These are phyloP conservation scores for Hamigera avellanea DNA, from an alignment of 495 filamentous ascomycete genomes.

Conservation along the genomic window DNA sequence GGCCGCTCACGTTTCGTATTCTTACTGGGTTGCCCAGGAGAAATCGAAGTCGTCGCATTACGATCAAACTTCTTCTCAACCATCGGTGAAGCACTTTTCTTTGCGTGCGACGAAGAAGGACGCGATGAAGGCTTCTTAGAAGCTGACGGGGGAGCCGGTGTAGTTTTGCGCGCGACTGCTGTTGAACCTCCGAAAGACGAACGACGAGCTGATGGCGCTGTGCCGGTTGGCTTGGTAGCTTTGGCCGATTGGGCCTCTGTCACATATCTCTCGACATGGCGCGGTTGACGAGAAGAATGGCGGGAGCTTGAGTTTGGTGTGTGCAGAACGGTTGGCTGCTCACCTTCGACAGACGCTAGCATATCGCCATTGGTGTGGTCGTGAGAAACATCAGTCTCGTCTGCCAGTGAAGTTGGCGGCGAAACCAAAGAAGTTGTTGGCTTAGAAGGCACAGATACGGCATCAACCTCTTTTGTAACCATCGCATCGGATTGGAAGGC, in stretches of 20 bases:
- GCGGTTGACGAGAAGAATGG: slow-evolving; percentile 39
- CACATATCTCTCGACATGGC: slow-evolving; percentile 31
- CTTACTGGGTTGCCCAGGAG: slow-evolving; percentile 23
- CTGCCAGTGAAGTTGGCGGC: slow-evolving; percentile 39
- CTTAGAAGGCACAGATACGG: slow-evolving; percentile 19
- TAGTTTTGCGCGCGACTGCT: slow-evolving; percentile 16
- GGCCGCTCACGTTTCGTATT: slow-evolving; percentile 14
- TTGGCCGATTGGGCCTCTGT: slow-evolving; percentile 24
- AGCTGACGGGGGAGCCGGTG: slow-evolving; percentile 18
- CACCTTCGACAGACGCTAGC: slow-evolving; percentile 23
- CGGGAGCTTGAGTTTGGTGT: slow-evolving; percentile 38
- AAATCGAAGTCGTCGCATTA: slow-evolving; percentile 15
- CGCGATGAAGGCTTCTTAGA: slow-evolving; percentile 30
- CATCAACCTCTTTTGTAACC: slow-evolving; percentile 19
- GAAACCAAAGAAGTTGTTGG: slow-evolving; percentile 36
- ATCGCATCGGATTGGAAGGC: slow-evolving; percentile 22
- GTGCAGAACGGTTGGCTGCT: slow-evolving; percentile 20
- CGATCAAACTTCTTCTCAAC: slow-evolving; percentile 23
- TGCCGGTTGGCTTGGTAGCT: slow-evolving; percentile 15
- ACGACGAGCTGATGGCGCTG: slow-evolving; percentile 10
- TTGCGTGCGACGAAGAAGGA: slow-evolving; percentile 32
- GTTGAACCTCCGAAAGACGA: slow-evolving; percentile 11
- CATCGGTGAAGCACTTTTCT: slow-evolving; percentile 30
- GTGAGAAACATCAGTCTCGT: slow-evolving; percentile 31
- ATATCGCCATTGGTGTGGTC: slow-evolving; percentile 14